These are phyloP conservation scores for Stentor coeruleus DNA, from an alignment of 73 alveolate genomes.

Conservation along the genomic window DNA sequence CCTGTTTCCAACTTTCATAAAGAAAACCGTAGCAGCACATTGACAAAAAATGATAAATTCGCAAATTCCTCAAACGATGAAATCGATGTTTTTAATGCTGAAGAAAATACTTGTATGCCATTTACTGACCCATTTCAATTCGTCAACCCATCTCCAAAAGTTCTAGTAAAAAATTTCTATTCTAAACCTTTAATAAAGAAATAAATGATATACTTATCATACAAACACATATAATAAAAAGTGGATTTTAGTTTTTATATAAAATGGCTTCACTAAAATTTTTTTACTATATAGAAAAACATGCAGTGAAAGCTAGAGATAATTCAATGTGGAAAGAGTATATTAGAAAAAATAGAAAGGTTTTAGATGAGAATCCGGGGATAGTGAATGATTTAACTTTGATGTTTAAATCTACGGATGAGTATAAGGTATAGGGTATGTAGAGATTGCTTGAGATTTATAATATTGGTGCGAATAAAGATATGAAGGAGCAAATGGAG, in stretches of 20 bases:
- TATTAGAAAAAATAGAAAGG: not conserved
- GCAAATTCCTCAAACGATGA: not conserved
- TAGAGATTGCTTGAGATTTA: not conserved
- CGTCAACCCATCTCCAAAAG: not conserved
- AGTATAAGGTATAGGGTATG: not conserved
- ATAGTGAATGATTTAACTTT: not conserved
- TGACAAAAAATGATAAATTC: too few species aligned
- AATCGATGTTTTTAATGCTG: not conserved
- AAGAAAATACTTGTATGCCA: not conserved
- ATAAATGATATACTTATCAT: too few species aligned
- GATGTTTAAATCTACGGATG: not conserved
- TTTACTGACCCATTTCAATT: constrained; percentile 1
- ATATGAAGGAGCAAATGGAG: not conserved
- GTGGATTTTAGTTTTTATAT: not conserved
- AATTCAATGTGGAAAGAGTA: not conserved
- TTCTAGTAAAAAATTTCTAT: not conserved
- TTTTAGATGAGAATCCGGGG: not conserved
- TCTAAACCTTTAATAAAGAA: not conserved
- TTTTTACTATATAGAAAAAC: not conserved
- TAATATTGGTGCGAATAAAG: not conserved
- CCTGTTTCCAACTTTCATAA: too few species aligned
- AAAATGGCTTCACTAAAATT: not conserved
- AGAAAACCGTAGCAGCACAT: too few species aligned
- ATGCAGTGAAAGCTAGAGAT: not conserved
- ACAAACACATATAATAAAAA: too few species aligned